phyloP scores from a whole-genome alignment of 1,284 basidiomycete genomes.

The Neotropicomus parvogracilis region DNA sequence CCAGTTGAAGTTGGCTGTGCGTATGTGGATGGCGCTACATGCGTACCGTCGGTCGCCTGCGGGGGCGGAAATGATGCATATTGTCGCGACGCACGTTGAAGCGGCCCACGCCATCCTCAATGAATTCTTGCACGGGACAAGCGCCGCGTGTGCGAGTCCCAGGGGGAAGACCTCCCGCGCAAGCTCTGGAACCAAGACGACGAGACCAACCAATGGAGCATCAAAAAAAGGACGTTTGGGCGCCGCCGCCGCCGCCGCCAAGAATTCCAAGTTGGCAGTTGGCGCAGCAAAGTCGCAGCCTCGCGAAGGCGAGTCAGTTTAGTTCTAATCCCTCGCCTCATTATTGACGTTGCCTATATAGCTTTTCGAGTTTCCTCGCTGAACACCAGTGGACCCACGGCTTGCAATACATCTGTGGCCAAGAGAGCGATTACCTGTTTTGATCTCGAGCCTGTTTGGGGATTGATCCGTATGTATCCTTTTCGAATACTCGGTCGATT shows the following conservation, averaged over 20 bases:
- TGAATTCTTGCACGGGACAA: slow-evolving; percentile 29
- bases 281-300: slow-evolving; percentile 41
- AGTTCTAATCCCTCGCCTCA: too few relatives aligned
- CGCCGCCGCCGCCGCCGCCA: slow-evolving; percentile 12
- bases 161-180: slow-evolving; percentile 17
- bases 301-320: slow-evolving; percentile 40
- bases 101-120: slow-evolving; percentile 49
- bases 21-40: slow-evolving; percentile 66
- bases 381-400: slow-evolving; percentile 29
- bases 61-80: slow-evolving; percentile 35
- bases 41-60: slow-evolving; percentile 46
- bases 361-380: slow-evolving; percentile 37
- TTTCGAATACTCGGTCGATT: not conserved
- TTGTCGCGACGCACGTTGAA: slow-evolving; percentile 46
- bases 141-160: slow-evolving; percentile 14
- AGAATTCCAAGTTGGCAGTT: slow-evolving; percentile 11
- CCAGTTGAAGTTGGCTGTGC: slow-evolving; percentile 48
- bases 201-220: slow-evolving; percentile 10
- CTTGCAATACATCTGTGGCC: not conserved
- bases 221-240: slow-evolving; percentile 30
- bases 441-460: slow-evolving; percentile 32
- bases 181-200: slow-evolving; percentile 3
- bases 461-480: slow-evolving; percentile 20
- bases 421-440: slow-evolving; percentile 33
- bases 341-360: slow-evolving; percentile 9